phyloP scores from a whole-genome alignment of 345 rosid species.

The Gossypium australe region DNA sequence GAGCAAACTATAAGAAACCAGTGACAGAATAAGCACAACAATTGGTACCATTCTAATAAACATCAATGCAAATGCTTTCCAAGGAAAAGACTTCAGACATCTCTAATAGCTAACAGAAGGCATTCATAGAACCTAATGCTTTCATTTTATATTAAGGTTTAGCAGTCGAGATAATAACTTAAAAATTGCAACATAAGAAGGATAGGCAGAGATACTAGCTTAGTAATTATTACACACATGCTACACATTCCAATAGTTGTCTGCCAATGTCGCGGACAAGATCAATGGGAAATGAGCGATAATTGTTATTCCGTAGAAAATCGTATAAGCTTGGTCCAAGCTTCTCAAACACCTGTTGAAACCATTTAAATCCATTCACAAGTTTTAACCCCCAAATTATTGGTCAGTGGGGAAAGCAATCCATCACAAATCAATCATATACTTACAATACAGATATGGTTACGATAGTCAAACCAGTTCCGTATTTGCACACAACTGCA shows the following conservation, averaged over 20 bases:
- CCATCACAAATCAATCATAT: constrained; percentile 47
- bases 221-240: constrained; percentile 81
- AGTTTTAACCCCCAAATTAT: constrained; percentile 61
- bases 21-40: not conserved
- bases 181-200: constrained; percentile 39
- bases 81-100: not conserved
- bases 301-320: constrained; percentile 7
- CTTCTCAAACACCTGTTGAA: constrained; percentile 78
- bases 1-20: constrained; percentile 11
- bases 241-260: constrained; percentile 98
- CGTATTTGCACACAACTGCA: constrained; percentile 99
- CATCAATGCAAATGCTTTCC: not conserved
- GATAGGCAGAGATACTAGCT: constrained; percentile 8
- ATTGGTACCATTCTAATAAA: not conserved
- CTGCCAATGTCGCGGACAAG: constrained; percentile 99
- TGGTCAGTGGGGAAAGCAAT: constrained; percentile 25
- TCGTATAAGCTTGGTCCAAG: constrained; percentile 8
- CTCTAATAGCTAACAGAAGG: not conserved
- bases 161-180: constrained; percentile 26
- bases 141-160: not conserved
- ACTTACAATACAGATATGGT: constrained; percentile 99
- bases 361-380: constrained; percentile 80
- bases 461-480: constrained; percentile 99
- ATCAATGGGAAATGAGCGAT: constrained; percentile 36
- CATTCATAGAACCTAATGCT: not conserved